Conservation (phyloP, 2,329 filamentous ascomycete genomes). For the Lachnellula arida region DNA sequence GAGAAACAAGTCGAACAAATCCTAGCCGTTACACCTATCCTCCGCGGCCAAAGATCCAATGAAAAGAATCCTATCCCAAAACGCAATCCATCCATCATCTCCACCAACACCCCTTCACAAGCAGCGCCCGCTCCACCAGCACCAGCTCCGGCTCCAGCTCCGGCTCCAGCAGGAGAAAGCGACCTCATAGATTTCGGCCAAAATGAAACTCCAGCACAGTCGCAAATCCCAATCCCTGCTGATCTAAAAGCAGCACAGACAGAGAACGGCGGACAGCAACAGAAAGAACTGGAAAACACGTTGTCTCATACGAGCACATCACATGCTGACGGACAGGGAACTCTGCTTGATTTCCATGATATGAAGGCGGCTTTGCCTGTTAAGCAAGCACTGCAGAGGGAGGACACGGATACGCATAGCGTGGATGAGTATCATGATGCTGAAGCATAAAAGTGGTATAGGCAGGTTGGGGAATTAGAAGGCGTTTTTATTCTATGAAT, state of each 20-base stretch:
- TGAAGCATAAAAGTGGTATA: conserved; percentile 16
- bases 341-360: conserved; percentile 51
- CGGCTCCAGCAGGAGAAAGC: conserved; percentile 18
- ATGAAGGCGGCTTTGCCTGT: conserved; percentile 45
- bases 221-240: conserved; percentile 15
- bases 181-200: conserved; percentile 57
- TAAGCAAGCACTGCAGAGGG: conserved; percentile 16
- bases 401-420: conserved; percentile 29
- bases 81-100: conserved; percentile 22
- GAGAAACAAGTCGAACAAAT: conserved; percentile 76
- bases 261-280: conserved; percentile 22
- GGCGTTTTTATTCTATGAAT: conserved; percentile 1
- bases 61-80: conserved; percentile 54
- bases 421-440: conserved; percentile 34
- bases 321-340: not conserved
- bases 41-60: conserved; percentile 65
- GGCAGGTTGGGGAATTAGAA: conserved; percentile 5
- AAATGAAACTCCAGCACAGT: conserved; percentile 13
- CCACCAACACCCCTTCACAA: conserved; percentile 1
- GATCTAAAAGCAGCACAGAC: conserved; percentile 26
- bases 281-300: conserved; percentile 27
- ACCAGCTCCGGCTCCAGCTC: conserved; percentile 12
- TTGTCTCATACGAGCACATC: conserved; percentile 22
- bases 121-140: not conserved
- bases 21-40: conserved; percentile 76